Evolutionary conservation across 305 asterid species (phyloP).

Genomic region (Solanum hybrid): DNA sequence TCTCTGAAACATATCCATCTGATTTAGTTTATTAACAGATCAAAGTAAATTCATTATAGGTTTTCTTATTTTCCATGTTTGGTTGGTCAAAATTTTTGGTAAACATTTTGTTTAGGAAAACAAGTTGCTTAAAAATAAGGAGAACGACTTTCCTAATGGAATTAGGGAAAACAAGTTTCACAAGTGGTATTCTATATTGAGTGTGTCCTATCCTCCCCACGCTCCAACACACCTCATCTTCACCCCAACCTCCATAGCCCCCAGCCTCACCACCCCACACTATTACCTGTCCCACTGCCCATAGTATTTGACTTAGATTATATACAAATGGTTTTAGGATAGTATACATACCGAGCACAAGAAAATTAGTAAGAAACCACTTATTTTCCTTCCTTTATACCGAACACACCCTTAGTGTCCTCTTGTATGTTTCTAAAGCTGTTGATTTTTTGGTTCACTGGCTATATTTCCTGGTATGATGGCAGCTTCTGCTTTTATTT

Average conservation of each 20-base stretch:
- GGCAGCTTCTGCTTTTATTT: background rate
- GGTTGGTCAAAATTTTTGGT: background rate
- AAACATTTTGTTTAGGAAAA: background rate
- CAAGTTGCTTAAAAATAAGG: background rate
- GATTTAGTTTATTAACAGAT: background rate
- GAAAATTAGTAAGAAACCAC: background rate
- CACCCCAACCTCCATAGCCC: background rate
- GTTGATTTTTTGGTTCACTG: background rate
- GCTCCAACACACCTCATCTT: background rate
- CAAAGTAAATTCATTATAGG: background rate
- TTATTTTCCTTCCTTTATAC: background rate
- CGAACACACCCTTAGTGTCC: background rate
- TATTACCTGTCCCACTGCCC: background rate
- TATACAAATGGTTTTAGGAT: background rate
- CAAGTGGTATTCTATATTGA: background rate
- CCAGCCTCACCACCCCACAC: background rate
- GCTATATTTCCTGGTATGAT: background rate
- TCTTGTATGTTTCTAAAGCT: background rate
- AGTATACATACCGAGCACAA: background rate
- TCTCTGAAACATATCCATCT: background rate
- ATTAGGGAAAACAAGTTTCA: background rate
- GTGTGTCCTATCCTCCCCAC: background rate
- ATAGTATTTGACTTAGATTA: background rate
- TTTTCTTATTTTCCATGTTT: background rate
- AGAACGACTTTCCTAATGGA: background rate